A percentile compares a stretch with the other conserved stretches of the same genome.
Conservation (phyloP, 1,139 yeast species). For the Diutina rugosa region DNA sequence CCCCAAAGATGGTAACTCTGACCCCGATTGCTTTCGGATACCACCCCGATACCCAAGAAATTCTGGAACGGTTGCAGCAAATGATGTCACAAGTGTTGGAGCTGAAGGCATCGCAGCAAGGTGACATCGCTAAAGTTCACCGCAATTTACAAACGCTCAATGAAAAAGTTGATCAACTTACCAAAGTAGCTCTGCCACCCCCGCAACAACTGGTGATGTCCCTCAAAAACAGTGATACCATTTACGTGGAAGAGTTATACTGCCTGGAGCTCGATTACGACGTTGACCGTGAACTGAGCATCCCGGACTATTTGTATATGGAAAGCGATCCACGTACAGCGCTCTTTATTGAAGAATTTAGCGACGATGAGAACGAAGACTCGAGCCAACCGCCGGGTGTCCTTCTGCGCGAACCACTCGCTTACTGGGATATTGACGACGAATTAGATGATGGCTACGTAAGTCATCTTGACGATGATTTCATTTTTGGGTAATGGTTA, state of each 20-base stretch:
- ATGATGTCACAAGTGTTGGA: not conserved
- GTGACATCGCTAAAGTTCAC: not conserved
- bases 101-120: not conserved
- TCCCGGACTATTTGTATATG: not conserved
- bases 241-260: not conserved
- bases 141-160: not conserved
- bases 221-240: not conserved
- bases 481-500: not conserved
- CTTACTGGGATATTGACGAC: not conserved
- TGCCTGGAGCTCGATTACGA: not conserved
- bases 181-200: not conserved
- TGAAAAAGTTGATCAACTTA: not conserved
- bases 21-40: not conserved
- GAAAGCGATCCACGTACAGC: not conserved
- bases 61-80: not conserved
- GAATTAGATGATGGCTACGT: not conserved
- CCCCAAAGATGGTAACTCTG: not conserved
- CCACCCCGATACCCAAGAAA: not conserved
- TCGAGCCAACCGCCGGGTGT: not conserved
- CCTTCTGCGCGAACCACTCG: not conserved
- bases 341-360: not conserved
- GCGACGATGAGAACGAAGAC: not conserved
- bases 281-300: not conserved
- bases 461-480: slow-evolving; percentile 1
- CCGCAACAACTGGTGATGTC: not conserved